phyloP scores from a whole-genome alignment of 176 grass and related monocot species.

The Triticum dicoccoides region DNA sequence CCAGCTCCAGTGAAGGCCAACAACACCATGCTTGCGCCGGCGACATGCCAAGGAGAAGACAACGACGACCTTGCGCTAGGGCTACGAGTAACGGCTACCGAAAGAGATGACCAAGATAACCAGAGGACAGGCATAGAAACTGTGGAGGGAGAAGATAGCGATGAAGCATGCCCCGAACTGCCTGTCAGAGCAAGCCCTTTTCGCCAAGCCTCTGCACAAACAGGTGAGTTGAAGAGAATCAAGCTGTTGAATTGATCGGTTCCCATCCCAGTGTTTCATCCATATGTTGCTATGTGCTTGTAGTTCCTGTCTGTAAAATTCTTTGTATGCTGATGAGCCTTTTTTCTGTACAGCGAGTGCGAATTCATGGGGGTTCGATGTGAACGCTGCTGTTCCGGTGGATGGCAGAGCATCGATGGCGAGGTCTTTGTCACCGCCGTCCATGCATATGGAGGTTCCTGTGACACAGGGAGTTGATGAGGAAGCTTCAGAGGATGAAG shows the following conservation, averaged over 20 bases:
- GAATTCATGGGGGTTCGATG: conserved; percentile 36
- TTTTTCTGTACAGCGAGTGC: conserved; percentile 33
- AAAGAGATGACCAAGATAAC: conserved; percentile 18
- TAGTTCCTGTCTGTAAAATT: not conserved
- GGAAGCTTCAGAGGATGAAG: conserved; percentile 36
- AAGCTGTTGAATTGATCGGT: not conserved
- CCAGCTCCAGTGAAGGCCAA: conserved; percentile 7
- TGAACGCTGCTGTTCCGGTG: not conserved
- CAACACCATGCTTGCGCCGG: not conserved
- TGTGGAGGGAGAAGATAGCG: not conserved
- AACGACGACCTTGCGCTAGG: conserved; percentile 33
- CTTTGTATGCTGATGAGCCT: conserved; percentile 10
- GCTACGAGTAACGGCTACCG: conserved; percentile 26
- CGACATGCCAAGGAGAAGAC: not conserved
- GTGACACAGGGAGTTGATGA: conserved; percentile 1
- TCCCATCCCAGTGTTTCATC: not conserved
- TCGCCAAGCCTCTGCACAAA: conserved; percentile 7
- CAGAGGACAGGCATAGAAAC: not conserved
- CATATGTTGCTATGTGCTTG: not conserved
- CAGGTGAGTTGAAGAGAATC: not conserved
- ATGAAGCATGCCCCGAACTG: not conserved
- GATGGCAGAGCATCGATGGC: not conserved
- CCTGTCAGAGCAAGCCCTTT: conserved; percentile 3
- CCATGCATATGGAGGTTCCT: conserved; percentile 24
- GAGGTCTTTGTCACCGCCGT: conserved; percentile 25